Evolutionary conservation across 2,329 filamentous ascomycete genomes (phyloP), one percentile per base, ranked within the genome.

Genomic region (Diaporthe sp.): DNA sequence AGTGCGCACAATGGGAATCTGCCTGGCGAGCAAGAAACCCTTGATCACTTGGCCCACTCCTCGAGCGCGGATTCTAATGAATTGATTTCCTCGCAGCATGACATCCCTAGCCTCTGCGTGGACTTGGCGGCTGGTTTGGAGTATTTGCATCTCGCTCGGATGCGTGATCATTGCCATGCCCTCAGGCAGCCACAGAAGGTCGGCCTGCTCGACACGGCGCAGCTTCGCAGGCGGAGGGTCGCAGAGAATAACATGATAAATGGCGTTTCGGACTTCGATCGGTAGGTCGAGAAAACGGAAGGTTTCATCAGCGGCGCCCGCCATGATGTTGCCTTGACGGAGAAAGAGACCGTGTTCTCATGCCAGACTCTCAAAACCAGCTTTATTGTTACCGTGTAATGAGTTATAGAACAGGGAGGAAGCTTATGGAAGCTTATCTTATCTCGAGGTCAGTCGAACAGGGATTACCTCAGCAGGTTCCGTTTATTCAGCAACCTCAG

Each of bases 181-280:
- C 22, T 63, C 39, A 8, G 60, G 72, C 13, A 74, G 25, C 60
- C 49, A 44, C 9, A 68, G 28, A 25, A 74, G 60, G 49, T 68
- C 72, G n/a, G 63, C 60, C 61, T 74, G 72, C 49, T 68, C 72
- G 20, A 68, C 49, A n/a, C 49, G 49, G 39, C 71, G 60, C 42
- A 73, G 34, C 44, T 60, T 39, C 42, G 49, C 51, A 28, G 63
- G 51, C 34, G 61, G 39, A 28, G 72, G 72, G 0, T 58, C 34
- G 31, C 75, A 76, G 55, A 76, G 75, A 37, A 76, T 34, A 3
- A 65, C 9, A 25, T 58, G 42, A 25, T 76, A 76, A 7, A 76
- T 49, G 5, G 39, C n/a, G 13, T 73, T 47, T 6, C 74, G n/a
- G 2, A 76, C 51, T 49, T 76, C 74, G 3, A 49, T 22, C 9